phyloP scores from a whole-genome alignment of 805 yeast genomes.

The Barnettozyma botsteinii region DNA sequence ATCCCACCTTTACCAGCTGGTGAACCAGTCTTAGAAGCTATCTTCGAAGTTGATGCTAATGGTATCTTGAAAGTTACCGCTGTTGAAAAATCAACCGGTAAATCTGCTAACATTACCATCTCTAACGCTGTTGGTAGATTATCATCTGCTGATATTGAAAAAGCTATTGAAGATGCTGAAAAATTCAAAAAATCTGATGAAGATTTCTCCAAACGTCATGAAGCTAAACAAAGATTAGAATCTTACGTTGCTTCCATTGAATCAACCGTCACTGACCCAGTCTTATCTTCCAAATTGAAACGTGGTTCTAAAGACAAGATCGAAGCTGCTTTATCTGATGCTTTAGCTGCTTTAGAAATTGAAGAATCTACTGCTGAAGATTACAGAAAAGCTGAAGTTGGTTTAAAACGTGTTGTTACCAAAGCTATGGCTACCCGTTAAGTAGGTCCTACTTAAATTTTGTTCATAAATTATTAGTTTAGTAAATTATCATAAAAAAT shows the following conservation, averaged over 20 bases:
- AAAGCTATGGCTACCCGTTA: conserved; percentile 98
- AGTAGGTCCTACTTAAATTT: conserved; percentile 24
- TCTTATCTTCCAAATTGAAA: conserved; percentile 95
- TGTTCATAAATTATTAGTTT: conserved; percentile 10
- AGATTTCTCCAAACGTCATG: conserved; percentile 99
- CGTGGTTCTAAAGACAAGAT: conserved; percentile 95
- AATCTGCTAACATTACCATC: conserved; percentile 96
- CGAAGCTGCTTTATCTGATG: conserved; percentile 96
- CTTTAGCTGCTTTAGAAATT: conserved; percentile 94
- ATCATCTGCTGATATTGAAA: conserved; percentile 92
- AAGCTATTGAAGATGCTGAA: conserved; percentile 98
- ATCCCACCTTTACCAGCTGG: conserved; percentile 98
- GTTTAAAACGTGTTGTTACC: conserved; percentile 98
- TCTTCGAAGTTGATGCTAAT: conserved; percentile 98
- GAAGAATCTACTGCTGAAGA: conserved; percentile 97
- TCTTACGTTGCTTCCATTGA: conserved; percentile 96
- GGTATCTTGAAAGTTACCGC: conserved; percentile 99
- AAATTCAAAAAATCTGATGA: conserved; percentile 98
- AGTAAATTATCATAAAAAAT: conserved; percentile 4
- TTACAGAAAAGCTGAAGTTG: conserved; percentile 98
- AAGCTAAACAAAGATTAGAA: conserved; percentile 98
- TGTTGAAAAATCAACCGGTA: conserved; percentile 97
- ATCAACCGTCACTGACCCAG: conserved; percentile 96
- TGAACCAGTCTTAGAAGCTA: conserved; percentile 98
- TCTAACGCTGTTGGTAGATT: conserved; percentile 99